Conservation (phyloP, 2,329 filamentous ascomycete species). For the Colletotrichum salicis region DNA sequence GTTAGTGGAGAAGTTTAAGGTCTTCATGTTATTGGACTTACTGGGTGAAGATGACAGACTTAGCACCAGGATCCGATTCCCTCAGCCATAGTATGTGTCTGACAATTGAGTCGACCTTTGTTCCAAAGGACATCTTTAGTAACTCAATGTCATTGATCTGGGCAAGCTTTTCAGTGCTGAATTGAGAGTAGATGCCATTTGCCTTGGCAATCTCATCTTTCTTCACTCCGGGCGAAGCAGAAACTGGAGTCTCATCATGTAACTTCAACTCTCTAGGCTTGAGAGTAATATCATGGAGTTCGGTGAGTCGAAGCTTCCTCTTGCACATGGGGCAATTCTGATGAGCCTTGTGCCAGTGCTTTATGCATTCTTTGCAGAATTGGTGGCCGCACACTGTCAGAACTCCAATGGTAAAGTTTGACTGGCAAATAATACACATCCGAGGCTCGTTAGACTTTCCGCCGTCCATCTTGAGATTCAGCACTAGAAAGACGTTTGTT, state of each 20-base stretch:
- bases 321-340: constrained; percentile 90
- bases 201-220: constrained; percentile 41
- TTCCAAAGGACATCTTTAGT: constrained; percentile 79
- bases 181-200: constrained; percentile 78
- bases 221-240: not conserved
- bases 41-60: constrained; percentile 95
- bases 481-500: constrained; percentile 47
- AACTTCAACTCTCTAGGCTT: constrained; percentile 80
- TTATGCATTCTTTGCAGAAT: constrained; percentile 90
- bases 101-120: constrained; percentile 86
- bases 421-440: constrained; percentile 88
- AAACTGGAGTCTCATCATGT: constrained; percentile 51
- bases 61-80: constrained; percentile 84
- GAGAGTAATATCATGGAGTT: constrained; percentile 87
- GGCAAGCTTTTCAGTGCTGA: constrained; percentile 75
- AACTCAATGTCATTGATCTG: constrained; percentile 88
- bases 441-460: constrained; percentile 71
- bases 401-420: constrained; percentile 79
- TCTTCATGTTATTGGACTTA: constrained; percentile 40
- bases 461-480: constrained; percentile 67
- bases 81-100: constrained; percentile 89
- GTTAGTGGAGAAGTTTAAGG: constrained; percentile 28
- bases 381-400: constrained; percentile 91
- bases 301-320: constrained; percentile 67
- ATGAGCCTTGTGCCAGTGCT: constrained; percentile 79